phyloP scores from a whole-genome alignment of 2,329 filamentous ascomycete species.

The Xylaria sp. region DNA sequence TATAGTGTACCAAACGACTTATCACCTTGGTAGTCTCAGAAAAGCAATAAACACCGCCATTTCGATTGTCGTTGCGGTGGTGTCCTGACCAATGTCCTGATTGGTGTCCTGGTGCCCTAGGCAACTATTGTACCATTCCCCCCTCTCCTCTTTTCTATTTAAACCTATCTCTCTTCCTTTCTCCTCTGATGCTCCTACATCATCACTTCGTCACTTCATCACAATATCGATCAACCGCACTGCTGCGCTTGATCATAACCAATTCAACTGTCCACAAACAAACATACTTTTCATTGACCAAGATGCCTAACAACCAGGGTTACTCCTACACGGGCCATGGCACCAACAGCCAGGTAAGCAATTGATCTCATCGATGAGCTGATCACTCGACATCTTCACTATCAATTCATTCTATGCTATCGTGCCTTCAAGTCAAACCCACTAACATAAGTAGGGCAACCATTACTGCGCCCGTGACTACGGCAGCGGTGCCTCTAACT shows the following conservation, averaged over 20 bases:
- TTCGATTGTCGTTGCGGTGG: not conserved
- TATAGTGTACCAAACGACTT: not conserved
- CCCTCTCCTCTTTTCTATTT: not conserved
- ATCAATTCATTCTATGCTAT: not conserved
- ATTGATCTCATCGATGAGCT: not conserved
- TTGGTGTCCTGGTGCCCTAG: not conserved
- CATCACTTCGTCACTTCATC: not conserved
- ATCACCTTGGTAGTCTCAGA: not conserved
- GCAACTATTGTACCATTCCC: not conserved
- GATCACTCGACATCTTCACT: not conserved
- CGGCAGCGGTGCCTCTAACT: constrained; percentile 63
- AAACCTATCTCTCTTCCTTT: not conserved
- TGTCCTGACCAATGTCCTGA: no score
- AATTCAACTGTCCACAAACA: not conserved
- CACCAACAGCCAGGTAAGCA: constrained; percentile 69
- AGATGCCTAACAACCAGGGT: constrained; percentile 46
- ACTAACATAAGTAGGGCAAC: constrained; percentile 65
- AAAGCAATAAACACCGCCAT: not conserved
- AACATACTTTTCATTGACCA: constrained; percentile 28
- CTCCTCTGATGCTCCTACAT: not conserved
- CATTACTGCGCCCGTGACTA: constrained; percentile 74
- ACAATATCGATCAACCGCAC: not conserved
- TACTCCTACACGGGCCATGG: constrained; percentile 63
- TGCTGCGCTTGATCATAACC: not conserved
- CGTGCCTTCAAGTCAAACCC: not conserved